These are phyloP conservation scores for Lycium ferocissimum DNA, from an alignment of 257 asterid genomes.

Conservation along the genomic window DNA sequence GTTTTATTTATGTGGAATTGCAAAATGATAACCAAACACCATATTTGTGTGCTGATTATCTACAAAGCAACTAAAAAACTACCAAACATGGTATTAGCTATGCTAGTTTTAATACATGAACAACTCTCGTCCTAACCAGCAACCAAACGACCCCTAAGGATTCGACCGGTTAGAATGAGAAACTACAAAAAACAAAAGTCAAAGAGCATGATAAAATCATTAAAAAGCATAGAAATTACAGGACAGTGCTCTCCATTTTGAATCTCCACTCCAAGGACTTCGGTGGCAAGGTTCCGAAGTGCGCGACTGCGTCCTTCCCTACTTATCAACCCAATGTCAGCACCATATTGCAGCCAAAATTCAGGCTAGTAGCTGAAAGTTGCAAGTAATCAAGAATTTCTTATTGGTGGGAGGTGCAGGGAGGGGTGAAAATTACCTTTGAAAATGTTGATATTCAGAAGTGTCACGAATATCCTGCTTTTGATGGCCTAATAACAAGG, in stretches of 20 bases:
- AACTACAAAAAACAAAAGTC: slow-evolving; percentile 8
- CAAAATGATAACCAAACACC: too few species aligned
- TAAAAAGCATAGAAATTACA: slow-evolving; percentile 52
- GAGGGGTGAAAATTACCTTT: slow-evolving; percentile 52
- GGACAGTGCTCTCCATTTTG: slow-evolving; percentile 97
- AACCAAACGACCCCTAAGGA: neutral
- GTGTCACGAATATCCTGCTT: slow-evolving; percentile 93
- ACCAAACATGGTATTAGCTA: too few species aligned
- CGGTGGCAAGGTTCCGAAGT: slow-evolving; percentile 74
- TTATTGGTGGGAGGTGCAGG: slow-evolving; percentile 10
- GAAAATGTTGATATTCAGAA: slow-evolving; percentile 74
- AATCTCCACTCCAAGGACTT: slow-evolving; percentile 75
- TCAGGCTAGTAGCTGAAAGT: slow-evolving; percentile 28
- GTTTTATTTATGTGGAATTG: too few species aligned
- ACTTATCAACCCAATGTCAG: slow-evolving; percentile 43
- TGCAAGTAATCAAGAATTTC: slow-evolving; percentile 11
- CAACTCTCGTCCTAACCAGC: too few species aligned
- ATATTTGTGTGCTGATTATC: too few species aligned
- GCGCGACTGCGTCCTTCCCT: slow-evolving; percentile 92
- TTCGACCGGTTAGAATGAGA: slow-evolving; percentile 15
- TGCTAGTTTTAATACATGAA: too few species aligned
- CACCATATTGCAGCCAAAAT: slow-evolving; percentile 17
- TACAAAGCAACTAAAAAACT: too few species aligned
- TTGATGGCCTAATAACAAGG: slow-evolving; percentile 85
- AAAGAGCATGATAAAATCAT: slow-evolving; percentile 20